phyloP scores from a whole-genome alignment of 371 early-diverging fungal genomes.

The Mucor indicus region DNA sequence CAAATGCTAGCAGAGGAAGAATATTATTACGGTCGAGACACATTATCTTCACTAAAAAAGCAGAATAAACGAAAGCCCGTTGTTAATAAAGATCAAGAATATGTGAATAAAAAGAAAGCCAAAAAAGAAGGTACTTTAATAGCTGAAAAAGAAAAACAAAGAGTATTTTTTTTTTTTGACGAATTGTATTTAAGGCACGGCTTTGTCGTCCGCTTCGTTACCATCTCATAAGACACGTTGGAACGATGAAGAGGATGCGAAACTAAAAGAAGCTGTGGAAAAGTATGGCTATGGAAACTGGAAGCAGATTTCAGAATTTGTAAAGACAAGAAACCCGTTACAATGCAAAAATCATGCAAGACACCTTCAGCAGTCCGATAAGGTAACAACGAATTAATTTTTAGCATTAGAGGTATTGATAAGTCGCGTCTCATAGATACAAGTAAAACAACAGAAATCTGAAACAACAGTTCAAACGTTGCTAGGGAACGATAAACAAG shows the following conservation, averaged over 20 bases:
- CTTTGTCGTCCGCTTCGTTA: constrained; percentile 49
- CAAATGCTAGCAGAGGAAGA: constrained; percentile 73
- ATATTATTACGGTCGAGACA: constrained; percentile 52
- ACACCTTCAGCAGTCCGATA: constrained; percentile 53
- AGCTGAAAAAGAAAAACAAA: too few species aligned
- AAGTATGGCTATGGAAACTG: constrained; percentile 65
- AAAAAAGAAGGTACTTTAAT: constrained; percentile 14
- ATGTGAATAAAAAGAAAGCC: constrained; percentile 4
- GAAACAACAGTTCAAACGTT: too few species aligned
- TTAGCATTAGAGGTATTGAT: too few species aligned
- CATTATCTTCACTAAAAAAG: constrained; percentile 11
- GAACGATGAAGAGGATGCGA: constrained; percentile 44
- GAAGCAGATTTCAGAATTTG: constrained; percentile 53
- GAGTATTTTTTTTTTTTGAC: background rate
- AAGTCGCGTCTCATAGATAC: too few species aligned
- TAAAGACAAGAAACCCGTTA: constrained; percentile 55
- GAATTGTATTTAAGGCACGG: background rate
- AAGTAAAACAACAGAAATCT: too few species aligned
- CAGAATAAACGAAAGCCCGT: background rate
- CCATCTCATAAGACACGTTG: constrained; percentile 67
- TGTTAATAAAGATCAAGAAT: background rate
- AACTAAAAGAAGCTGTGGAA: constrained; percentile 49
- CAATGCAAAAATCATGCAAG: constrained; percentile 66
- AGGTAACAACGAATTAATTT: constrained; percentile 34
- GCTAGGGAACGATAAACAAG: too few species aligned